These are phyloP conservation scores for Suhomyces vadensis DNA, from an alignment of 805 yeast species.

Conservation along the genomic window DNA sequence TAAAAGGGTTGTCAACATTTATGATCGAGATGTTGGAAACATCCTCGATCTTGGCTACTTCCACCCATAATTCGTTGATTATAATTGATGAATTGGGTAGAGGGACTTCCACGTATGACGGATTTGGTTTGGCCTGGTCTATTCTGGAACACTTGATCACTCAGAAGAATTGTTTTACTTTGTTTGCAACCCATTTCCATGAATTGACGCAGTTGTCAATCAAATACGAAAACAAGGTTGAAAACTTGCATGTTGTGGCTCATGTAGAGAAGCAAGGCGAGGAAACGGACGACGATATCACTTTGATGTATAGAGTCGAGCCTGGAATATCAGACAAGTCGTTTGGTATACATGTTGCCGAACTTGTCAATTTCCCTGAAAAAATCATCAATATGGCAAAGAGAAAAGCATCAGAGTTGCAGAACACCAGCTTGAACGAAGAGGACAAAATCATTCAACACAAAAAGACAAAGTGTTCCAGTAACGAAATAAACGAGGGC, in stretches of 20 bases:
- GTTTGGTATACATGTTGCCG: slow-evolving; percentile 97
- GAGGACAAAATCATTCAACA: slow-evolving; percentile 43
- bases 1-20: slow-evolving; percentile 95
- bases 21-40: slow-evolving; percentile 97
- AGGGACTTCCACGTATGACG: slow-evolving; percentile 88
- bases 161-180: slow-evolving; percentile 70
- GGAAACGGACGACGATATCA: slow-evolving; percentile 61
- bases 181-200: slow-evolving; percentile 98
- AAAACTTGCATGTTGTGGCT: slow-evolving; percentile 90
- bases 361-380: slow-evolving; percentile 86
- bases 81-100: slow-evolving; percentile 95
- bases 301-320: slow-evolving; percentile 89
- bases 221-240: slow-evolving; percentile 55
- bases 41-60: slow-evolving; percentile 78
- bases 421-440: slow-evolving; percentile 47
- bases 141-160: slow-evolving; percentile 82
- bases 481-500: slow-evolving; percentile 56
- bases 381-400: slow-evolving; percentile 95
- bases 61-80: slow-evolving; percentile 75
- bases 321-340: slow-evolving; percentile 95
- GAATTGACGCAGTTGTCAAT: slow-evolving; percentile 83
- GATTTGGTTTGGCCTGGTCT: slow-evolving; percentile 97
- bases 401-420: slow-evolving; percentile 86
- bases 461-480: slow-evolving; percentile 53
- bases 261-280: slow-evolving; percentile 62